Evolutionary conservation across 2,329 filamentous ascomycete species (phyloP).

Genomic region (Penicillium sp.): DNA sequence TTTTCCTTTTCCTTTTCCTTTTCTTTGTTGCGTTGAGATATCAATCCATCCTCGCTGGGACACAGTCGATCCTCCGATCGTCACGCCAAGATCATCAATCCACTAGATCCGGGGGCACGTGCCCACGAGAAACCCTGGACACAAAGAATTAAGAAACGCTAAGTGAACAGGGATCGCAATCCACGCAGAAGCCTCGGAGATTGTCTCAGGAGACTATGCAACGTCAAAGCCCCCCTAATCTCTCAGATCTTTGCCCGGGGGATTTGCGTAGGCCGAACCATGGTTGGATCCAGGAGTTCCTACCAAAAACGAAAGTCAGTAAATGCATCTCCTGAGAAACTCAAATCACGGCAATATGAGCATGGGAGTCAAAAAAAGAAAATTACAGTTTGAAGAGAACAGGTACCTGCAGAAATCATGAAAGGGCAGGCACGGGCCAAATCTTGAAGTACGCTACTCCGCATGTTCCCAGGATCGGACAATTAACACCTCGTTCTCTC

Average conservation of each 20-base stretch:
- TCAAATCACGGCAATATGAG: conserved; percentile 12
- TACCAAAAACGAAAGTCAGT: conserved; percentile 4
- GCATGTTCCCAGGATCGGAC: conserved; percentile 13
- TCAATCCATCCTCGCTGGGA: neutral
- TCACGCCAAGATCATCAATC: conserved; percentile 1
- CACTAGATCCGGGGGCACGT: conserved; percentile 16
- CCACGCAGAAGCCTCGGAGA: neutral
- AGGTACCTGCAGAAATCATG: conserved; percentile 23
- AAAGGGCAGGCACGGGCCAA: neutral
- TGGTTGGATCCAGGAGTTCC: conserved; percentile 18
- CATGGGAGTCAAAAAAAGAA: conserved; percentile 9
- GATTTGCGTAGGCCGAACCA: conserved; percentile 13
- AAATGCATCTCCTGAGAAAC: conserved; percentile 6
- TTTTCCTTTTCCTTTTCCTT: neutral
- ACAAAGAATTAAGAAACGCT: neutral
- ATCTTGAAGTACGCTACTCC: neutral
- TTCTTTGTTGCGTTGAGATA: conserved; percentile 4
- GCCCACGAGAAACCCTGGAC: conserved; percentile 13
- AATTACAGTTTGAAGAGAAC: conserved; percentile 2
- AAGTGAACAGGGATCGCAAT: neutral
- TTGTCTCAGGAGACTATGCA: conserved; percentile 16
- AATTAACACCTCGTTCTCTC: conserved; percentile 18
- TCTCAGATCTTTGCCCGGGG: conserved; percentile 1
- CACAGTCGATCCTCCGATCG: neutral
- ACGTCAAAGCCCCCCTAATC: conserved; percentile 4